A percentile compares a stretch with the other conserved stretches of the same genome.
These are phyloP conservation scores for Nothophoma quercina DNA, from an alignment of 2,329 filamentous ascomycete genomes.

Conservation along the genomic window DNA sequence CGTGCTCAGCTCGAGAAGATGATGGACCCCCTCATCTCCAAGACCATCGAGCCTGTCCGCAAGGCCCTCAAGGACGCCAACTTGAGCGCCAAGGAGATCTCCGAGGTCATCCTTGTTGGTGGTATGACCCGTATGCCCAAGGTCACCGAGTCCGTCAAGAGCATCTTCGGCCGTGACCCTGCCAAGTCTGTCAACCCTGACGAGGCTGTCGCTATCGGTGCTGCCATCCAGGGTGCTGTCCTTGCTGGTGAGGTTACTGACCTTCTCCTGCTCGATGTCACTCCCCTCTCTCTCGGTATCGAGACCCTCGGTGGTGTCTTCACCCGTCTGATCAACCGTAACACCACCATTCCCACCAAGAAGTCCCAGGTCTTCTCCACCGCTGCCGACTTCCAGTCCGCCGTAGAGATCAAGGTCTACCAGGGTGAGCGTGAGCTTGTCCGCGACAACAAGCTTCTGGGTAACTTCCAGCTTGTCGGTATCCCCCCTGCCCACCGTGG, in stretches of 20 bases:
- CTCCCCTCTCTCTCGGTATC: slow-evolving; percentile 95
- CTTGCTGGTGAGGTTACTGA: slow-evolving; percentile 97
- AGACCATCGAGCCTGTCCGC: slow-evolving; percentile 89
- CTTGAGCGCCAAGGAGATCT: slow-evolving; percentile 90
- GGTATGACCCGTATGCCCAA: slow-evolving; percentile 99
- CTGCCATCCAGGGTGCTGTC: slow-evolving; percentile 95
- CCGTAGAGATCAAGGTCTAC: slow-evolving; percentile 99
- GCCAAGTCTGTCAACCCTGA: slow-evolving; percentile 99
- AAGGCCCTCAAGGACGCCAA: slow-evolving; percentile 97
- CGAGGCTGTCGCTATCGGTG: slow-evolving; percentile 97
- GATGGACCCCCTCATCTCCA: slow-evolving; percentile 85
- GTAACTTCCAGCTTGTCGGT: slow-evolving; percentile 99
- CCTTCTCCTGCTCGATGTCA: slow-evolving; percentile 92
- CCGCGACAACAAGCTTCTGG: slow-evolving; percentile 96
- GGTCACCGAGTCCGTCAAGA: slow-evolving; percentile 94
- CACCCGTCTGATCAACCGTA: slow-evolving; percentile 97
- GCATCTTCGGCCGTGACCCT: slow-evolving; percentile 93
- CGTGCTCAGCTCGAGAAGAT: slow-evolving; percentile 92
- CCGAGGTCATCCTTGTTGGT: slow-evolving; percentile 97
- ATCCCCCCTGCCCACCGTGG: slow-evolving; percentile 96
- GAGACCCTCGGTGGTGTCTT: slow-evolving; percentile 98
- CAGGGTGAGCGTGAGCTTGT: slow-evolving; percentile 99
- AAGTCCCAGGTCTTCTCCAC: slow-evolving; percentile 99
- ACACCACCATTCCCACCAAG: slow-evolving; percentile 99
- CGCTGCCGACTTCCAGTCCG: slow-evolving; percentile 96